Conservation (phyloP, 768 basidiomycete genomes). For the Tylopilus felleus region DNA sequence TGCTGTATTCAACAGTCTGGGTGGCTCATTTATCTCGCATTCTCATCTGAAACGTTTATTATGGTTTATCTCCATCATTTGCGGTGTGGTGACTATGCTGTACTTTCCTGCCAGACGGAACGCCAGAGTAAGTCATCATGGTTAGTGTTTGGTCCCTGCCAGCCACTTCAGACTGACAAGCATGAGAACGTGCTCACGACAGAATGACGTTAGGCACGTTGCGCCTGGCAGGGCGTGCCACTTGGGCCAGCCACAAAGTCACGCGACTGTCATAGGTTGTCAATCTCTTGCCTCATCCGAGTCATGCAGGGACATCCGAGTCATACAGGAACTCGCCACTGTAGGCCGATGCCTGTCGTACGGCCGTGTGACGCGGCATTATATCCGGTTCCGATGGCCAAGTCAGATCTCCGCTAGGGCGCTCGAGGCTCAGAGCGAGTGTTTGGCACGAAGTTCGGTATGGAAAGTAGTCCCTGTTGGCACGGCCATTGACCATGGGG, state of each 20-base stretch:
- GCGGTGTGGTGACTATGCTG: not conserved
- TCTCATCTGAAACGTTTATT: constrained; percentile 10
- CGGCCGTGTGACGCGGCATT: constrained; percentile 1
- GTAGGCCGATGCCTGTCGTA: not conserved
- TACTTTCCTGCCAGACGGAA: not conserved
- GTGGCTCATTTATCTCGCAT: not conserved
- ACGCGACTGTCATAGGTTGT: constrained; percentile 2
- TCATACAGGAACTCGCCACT: too few species aligned
- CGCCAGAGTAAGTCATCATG: not conserved
- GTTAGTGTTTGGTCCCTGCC: not conserved
- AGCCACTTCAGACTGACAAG: constrained; percentile 7
- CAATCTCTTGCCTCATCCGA: not conserved
- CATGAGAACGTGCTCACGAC: not conserved
- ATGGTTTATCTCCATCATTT: constrained; percentile 1
- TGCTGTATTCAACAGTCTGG: not conserved
- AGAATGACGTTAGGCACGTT: not conserved
- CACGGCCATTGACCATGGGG: constrained; percentile 4
- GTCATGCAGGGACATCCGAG: constrained; percentile 9
- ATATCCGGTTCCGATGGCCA: constrained; percentile 25
- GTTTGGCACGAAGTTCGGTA: constrained; percentile 6
- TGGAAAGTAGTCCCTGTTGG: constrained; percentile 1
- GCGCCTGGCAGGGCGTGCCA: not conserved
- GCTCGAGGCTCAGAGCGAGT: constrained; percentile 4
- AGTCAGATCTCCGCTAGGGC: constrained; percentile 12
- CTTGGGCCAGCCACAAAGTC: not conserved